Evolutionary conservation across 148 eudicot species (phyloP), one percentile per base, ranked within the genome.

Genomic region (Rhododendron williamsianum): DNA sequence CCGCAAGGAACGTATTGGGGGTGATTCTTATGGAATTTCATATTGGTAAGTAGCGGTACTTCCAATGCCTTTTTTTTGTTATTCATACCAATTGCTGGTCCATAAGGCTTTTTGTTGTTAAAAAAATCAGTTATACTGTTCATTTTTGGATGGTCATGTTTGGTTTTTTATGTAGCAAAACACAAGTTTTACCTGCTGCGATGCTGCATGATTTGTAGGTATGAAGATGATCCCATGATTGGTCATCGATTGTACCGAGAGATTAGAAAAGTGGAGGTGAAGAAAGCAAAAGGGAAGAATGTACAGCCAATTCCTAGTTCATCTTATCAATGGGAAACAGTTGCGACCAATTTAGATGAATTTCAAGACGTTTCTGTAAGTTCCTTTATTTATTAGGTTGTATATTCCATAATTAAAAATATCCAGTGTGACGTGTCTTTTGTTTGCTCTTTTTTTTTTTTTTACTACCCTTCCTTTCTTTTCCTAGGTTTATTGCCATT

Each of bases 281-380:
- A 93, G 89, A 93, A 89, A 88, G 96, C 91, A 36, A 97, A 93
- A 91, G 91, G 93, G 58, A 95, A 89, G 89, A 96, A 90, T 84
- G 90, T 96, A 60, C 93, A 89, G 52, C 93, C 91, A 12, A 90
- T 94, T 87, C 95, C 97, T 51, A 90, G 87, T 93, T 93, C 98
- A 58, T 87, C 89, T 73, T 97, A 91, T 78, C 94, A 93, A 82
- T 97, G 99, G 99, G 98, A 97, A 89, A 90, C 98, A 51, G 97
- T 93, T 86, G 98, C 99, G n/a, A 95, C 99, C 86, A 97, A 93
- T 88, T 89, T 97, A 81, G 99, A 97, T 86, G 99, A 97, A 88
- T 97, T 97, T 91, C 84, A 91, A 49, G 96, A 92, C 86, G 98
- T 97, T 89, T 91, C 98, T 84, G 99, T 97, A 92, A 94, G 99